Percentiles rank a stretch among this genome's conserved stretches.
phyloP scores from a whole-genome alignment of 768 basidiomycete species.

The Hericium erinaceus region DNA sequence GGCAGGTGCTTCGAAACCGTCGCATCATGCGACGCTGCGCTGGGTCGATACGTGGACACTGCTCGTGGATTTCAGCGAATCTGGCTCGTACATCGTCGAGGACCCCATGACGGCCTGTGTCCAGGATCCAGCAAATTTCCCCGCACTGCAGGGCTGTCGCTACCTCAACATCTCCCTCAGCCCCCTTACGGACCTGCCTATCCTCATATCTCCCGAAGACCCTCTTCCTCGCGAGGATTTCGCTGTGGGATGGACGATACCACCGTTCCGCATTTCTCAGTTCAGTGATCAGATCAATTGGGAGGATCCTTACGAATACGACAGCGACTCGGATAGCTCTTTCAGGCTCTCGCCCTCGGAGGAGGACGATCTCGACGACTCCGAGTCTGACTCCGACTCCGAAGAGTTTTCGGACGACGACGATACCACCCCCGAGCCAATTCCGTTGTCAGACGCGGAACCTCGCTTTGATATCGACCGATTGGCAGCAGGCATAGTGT shows the following conservation, averaged over 20 bases:
- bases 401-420: no score
- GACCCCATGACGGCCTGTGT: background rate
- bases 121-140: background rate
- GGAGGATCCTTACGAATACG: background rate
- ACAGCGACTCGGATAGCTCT: background rate
- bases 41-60: background rate
- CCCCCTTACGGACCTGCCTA: background rate
- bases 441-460: no score
- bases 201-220: background rate
- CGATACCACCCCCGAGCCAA: no score
- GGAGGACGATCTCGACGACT: background rate
- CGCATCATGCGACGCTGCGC: background rate
- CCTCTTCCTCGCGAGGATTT: background rate
- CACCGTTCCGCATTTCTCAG: background rate
- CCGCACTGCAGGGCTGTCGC: background rate
- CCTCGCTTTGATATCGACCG: no score
- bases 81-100: background rate
- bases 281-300: background rate
- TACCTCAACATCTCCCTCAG: background rate
- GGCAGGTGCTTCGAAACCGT: background rate
- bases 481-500: no score
- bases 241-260: background rate
- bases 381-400: no score
- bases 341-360: background rate
- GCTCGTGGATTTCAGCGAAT: background rate